Evolutionary conservation across 495 filamentous ascomycete genomes (phyloP).

Genomic region (Neurospora sp.): DNA sequence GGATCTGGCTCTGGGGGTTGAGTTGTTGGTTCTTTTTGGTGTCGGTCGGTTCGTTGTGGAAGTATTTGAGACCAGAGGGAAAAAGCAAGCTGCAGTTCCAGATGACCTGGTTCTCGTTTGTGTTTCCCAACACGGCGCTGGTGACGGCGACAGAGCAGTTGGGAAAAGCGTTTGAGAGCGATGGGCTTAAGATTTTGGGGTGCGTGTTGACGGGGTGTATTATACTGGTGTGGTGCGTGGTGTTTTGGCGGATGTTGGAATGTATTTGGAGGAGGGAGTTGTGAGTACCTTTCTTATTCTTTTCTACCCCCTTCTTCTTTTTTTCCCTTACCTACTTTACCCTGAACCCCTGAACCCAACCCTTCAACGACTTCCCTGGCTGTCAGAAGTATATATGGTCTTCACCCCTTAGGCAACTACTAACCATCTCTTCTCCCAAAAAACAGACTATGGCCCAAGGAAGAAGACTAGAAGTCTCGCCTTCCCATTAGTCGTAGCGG

Average conservation of each 20-base stretch:
- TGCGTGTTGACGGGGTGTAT: slow-evolving; percentile 53
- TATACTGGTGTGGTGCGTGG: slow-evolving; percentile 58
- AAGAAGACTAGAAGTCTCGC: slow-evolving; percentile 12
- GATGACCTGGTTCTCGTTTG: slow-evolving; percentile 83
- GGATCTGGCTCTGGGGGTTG: slow-evolving; percentile 78
- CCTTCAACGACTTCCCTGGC: background rate
- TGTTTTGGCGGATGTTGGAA: slow-evolving; percentile 59
- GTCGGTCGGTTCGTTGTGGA: slow-evolving; percentile 63
- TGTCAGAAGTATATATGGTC: background rate
- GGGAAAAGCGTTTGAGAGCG: slow-evolving; percentile 52
- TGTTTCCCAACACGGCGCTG: slow-evolving; percentile 78
- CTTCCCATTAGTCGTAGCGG: background rate
- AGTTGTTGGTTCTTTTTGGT: slow-evolving; percentile 84
- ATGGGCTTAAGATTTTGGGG: slow-evolving; percentile 54
- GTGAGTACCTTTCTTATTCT: slow-evolving; percentile 4
- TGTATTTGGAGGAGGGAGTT: slow-evolving; percentile 51
- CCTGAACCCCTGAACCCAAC: background rate
- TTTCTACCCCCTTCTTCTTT: background rate
- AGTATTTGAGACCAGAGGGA: slow-evolving; percentile 45
- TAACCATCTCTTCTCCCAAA: background rate
- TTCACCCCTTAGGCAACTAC: background rate
- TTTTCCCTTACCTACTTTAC: background rate
- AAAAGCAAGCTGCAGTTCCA: slow-evolving; percentile 56
- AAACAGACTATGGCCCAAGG: slow-evolving; percentile 22
- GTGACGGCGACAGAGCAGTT: slow-evolving; percentile 63